Base-by-base conservation (phyloP, 164 flowering plant genomes). In the Vitis rupestris region DNA sequence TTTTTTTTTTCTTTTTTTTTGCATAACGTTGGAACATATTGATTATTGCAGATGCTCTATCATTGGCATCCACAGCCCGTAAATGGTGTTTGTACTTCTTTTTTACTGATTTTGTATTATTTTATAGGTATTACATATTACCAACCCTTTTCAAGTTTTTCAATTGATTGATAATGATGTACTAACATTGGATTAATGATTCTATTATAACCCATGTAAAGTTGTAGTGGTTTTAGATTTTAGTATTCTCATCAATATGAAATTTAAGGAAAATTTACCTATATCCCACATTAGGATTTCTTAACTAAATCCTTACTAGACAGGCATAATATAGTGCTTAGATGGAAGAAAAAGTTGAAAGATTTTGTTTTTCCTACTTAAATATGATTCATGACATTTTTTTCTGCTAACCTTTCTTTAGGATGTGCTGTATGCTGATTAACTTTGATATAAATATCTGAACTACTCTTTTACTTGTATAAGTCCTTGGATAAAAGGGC, bases 51-150 rank as follows among this genome's bases (percentile, higher is more conserved):
- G 97, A 68, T 90, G 69, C 78, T 85, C 48, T 90, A 84, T 79
- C 79, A 81, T 63, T 80, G 91, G 88, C 76, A 74, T 69, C 78
- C 75, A 62, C 76, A 75, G 70, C 51, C 64, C 19, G 62, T 70
- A 2, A 69, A 74, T 75, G 84, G 74, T 74, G 64, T 80, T 61
- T 61, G 55, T 60, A 75, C 84, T 29, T 82, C 92, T 29, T 57
- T 87, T 68, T 71, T 91, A 29, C 74, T 87, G 64, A 73, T 86
- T 70, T 16, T 92, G 49, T 88, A 94, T 78, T 90, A 90, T 76
- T 90, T 94, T 71, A 83, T 92, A 81, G 98, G 98, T 91, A 87
- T 37, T 61, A 30, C 8, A 0, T 68, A 64, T 23, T 23, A 48
- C 5, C 30, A 51, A 15, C 71, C 2, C 19, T 50, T 51, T 51